phyloP scores from a whole-genome alignment of 2,329 filamentous ascomycete species.

The Trichoderma harzianum region DNA sequence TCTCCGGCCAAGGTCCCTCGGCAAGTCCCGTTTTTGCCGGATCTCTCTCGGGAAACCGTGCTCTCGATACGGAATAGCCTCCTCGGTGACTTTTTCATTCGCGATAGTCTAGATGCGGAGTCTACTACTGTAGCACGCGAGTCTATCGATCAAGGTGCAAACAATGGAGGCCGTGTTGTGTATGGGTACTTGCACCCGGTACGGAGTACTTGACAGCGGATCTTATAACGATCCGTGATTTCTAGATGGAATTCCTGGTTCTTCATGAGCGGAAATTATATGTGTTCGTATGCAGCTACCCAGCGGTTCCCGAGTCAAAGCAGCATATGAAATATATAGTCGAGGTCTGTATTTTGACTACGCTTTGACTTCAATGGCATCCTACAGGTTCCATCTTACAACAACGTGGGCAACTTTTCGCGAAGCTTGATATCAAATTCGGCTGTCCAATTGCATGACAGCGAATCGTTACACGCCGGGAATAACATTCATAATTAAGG shows the following conservation, averaged over 20 bases:
- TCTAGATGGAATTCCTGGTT: background rate
- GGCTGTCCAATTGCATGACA: background rate
- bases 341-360: background rate
- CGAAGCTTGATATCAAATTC: background rate
- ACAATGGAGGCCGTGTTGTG: background rate
- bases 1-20: background rate
- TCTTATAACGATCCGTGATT: background rate
- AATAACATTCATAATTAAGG: background rate
- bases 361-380: background rate
- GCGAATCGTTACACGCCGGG: background rate
- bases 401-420: background rate
- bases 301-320: background rate
- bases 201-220: background rate
- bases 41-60: background rate
- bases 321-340: background rate
- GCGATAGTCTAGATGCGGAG: background rate
- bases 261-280: background rate
- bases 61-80: background rate
- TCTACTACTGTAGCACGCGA: background rate
- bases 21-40: conserved; percentile 4
- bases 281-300: background rate
- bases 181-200: background rate
- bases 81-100: background rate
- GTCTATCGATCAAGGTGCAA: background rate
- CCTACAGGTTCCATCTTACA: background rate